Evolutionary conservation across 805 yeast species (phyloP).

Genomic region (Tanozyma kutaoensis): DNA sequence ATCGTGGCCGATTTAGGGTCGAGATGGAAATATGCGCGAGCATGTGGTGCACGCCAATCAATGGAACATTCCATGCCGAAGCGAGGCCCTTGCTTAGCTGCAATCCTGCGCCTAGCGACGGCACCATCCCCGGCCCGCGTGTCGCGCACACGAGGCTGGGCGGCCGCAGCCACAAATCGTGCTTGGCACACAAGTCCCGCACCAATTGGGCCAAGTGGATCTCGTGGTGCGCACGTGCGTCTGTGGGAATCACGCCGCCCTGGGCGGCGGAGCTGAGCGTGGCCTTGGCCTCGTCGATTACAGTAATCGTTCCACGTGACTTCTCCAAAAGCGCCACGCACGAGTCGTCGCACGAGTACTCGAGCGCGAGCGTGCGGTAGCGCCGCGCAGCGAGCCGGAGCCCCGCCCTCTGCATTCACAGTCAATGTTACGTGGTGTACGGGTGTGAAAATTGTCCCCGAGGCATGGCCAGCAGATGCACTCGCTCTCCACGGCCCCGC

Average conservation of each 20-base stretch:
- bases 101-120: constrained; percentile 70
- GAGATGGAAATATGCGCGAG: constrained; percentile 64
- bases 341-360: constrained; percentile 91
- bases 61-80: constrained; percentile 63
- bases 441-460: too few relatives aligned
- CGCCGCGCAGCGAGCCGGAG: constrained; percentile 8
- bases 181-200: constrained; percentile 23
- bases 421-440: too few relatives aligned
- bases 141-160: constrained; percentile 83
- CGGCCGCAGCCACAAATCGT: constrained; percentile 13
- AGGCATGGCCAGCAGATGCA: too few relatives aligned
- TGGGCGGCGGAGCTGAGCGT: constrained; percentile 52
- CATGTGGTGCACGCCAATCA: constrained; percentile 94
- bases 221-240: constrained; percentile 41
- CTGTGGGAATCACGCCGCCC: constrained; percentile 83
- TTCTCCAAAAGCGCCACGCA: constrained; percentile 73
- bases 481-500: too few relatives aligned
- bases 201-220: constrained; percentile 63
- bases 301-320: constrained; percentile 24
- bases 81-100: constrained; percentile 79
- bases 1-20: constrained; percentile 8
- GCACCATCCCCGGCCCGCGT: constrained; percentile 94
- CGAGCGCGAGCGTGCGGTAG: constrained; percentile 73
- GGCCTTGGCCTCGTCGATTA: constrained; percentile 45
- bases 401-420: too few relatives aligned